phyloP scores from a whole-genome alignment of 2,329 filamentous ascomycete genomes.

The Xylaria sp. region DNA sequence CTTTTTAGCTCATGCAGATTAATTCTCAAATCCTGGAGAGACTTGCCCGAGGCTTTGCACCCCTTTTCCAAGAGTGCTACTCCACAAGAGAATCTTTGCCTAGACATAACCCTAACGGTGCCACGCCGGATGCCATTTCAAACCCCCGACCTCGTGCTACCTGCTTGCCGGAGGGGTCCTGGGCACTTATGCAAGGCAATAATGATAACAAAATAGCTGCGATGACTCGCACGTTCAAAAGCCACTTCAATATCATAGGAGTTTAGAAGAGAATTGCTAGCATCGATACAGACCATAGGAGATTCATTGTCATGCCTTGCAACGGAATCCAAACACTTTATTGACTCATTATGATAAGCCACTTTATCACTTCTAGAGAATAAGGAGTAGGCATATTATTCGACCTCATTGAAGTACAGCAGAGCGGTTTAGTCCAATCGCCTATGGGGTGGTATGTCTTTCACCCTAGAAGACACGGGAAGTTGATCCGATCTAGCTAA shows the following conservation, averaged over 20 bases:
- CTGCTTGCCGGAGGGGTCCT: background rate
- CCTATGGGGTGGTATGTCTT: conserved; percentile 87
- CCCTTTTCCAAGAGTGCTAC: background rate
- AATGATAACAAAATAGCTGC: background rate
- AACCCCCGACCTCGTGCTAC: background rate
- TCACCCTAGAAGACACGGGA: conserved; percentile 87
- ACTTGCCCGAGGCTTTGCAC: background rate
- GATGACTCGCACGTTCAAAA: background rate
- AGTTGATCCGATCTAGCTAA: conserved; percentile 91
- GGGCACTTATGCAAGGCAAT: background rate
- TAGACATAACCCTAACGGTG: background rate
- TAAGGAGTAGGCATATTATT: background rate
- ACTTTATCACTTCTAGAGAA: background rate
- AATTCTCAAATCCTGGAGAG: background rate
- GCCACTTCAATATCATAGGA: background rate
- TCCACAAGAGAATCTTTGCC: background rate
- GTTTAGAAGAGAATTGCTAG: background rate
- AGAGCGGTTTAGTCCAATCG: conserved; percentile 72
- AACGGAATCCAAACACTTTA: background rate
- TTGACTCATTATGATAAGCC: background rate
- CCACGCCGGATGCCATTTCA: background rate
- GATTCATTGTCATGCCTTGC: background rate
- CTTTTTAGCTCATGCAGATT: background rate
- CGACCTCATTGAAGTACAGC: background rate
- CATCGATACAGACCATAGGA: background rate